These are phyloP conservation scores for Striga hermonthica DNA, from an alignment of 305 asterid genomes.

Conservation along the genomic window DNA sequence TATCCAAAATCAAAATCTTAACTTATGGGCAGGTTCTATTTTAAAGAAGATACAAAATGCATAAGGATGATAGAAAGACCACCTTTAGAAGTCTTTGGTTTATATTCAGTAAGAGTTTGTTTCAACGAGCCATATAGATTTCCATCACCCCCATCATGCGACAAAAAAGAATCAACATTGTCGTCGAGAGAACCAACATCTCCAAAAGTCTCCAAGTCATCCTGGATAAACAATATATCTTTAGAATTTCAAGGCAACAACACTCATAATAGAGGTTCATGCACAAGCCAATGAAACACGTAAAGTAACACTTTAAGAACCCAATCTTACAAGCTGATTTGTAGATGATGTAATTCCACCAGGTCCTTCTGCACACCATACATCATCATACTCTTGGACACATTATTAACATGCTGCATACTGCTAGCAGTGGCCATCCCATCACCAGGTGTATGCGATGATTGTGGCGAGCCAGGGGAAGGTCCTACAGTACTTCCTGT, in stretches of 20 bases:
- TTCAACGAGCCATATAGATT: conserved; percentile 73
- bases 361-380: conserved; percentile 84
- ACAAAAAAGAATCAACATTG: conserved; percentile 74
- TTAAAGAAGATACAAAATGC: conserved; percentile 18
- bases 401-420: conserved; percentile 73
- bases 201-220: conserved; percentile 81
- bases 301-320: conserved; percentile 6
- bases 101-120: conserved; percentile 68
- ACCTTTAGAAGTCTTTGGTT: conserved; percentile 83
- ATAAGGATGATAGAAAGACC: conserved; percentile 28
- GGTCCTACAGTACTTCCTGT: conserved; percentile 97
- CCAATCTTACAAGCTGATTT: conserved; percentile 77
- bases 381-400: conserved; percentile 74
- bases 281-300: neutral
- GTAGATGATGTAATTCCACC: conserved; percentile 91
- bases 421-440: conserved; percentile 75
- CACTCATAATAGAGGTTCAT: neutral
- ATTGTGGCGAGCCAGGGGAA: conserved; percentile 88
- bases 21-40: conserved; percentile 23
- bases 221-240: conserved; percentile 46
- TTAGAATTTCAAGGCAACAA: conserved; percentile 13
- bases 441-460: conserved; percentile 95
- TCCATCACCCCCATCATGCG: conserved; percentile 83
- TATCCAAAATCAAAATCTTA: neutral
- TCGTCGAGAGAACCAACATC: conserved; percentile 78